These are phyloP conservation scores for Kandelia obovata DNA, from an alignment of 345 rosid genomes.

Conservation along the genomic window DNA sequence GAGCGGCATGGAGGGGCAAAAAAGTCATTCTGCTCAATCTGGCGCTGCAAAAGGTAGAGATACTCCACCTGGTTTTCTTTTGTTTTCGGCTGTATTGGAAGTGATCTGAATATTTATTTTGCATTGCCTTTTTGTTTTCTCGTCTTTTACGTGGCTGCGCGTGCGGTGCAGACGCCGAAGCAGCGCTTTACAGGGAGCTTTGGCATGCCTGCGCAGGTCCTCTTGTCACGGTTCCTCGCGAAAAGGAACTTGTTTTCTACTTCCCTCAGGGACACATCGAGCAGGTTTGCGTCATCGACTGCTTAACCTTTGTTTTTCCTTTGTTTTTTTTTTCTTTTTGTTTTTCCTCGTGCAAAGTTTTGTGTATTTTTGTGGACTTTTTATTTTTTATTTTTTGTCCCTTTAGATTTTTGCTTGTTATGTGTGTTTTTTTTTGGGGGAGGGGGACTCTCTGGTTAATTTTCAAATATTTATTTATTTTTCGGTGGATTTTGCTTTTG, in stretches of 20 bases:
- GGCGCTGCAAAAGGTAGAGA: conserved; percentile 16
- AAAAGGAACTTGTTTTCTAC: conserved; percentile 71
- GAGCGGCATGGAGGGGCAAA: conserved; percentile 37
- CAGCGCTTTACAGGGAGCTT: conserved; percentile 68
- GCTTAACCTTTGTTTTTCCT: not conserved
- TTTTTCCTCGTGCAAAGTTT: no score
- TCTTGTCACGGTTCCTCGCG: conserved; percentile 68
- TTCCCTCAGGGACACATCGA: conserved; percentile 95
- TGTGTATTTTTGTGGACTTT: no score
- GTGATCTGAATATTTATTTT: not conserved
- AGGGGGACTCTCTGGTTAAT: not conserved
- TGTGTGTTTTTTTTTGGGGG: not conserved
- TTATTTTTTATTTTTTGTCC: no score
- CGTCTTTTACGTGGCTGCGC: not conserved
- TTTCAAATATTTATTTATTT: not conserved
- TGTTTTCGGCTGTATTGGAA: not conserved
- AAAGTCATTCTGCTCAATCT: conserved; percentile 27
- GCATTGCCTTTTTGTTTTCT: not conserved
- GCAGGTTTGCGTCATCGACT: conserved; percentile 45
- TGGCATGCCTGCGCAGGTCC: conserved; percentile 99
- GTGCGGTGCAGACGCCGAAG: conserved; percentile 47
- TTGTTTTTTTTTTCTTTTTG: not conserved
- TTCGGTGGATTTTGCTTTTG: not conserved
- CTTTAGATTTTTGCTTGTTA: no score
- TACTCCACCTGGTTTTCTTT: not conserved